Base-by-base conservation (phyloP, 352 stramenopile species). In the Globisporangium polare region DNA sequence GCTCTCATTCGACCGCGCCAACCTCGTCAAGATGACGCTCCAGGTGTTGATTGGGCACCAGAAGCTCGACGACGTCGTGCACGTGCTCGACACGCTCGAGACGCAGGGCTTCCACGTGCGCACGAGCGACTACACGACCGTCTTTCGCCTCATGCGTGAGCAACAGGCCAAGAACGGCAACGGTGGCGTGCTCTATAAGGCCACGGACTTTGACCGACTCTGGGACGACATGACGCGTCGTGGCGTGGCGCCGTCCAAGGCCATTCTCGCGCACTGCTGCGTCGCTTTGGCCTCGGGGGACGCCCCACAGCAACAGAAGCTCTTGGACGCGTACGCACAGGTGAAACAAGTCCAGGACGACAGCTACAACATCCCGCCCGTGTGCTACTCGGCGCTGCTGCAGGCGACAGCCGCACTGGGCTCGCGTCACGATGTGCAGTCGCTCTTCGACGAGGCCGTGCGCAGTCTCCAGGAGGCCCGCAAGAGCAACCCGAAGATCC, bases 91-190 rank as follows among this genome's bases (percentile, higher is more conserved):
- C 33, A 55, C 67, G 10, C 62, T 78, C 15, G 58, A 76, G 17
- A 63, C 63, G 2, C 35, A 66, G 42, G 67, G 65, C 39, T 72
- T 86, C 41, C 59, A 49, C 9, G n/a, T 80, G 26, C 59, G 71
- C 53, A 46, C 56, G 37, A 59, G 54, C 3, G 66, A 85, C 52
- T 87, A 85, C 52, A 57, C 72, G 12, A 67, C 58, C 0, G 52
- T 89, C 6, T 71, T 85, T 39, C 65, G 62, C 22, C 45, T 63
- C 42, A 89, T 89, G 75, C 64, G 67, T 50, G 73, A 75, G 37
- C 49, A 67, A 13, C 47, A 41, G 26, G 10, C 7, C 47, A 26
- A 35, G 6, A n/a, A 53, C 17, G 33, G 33, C 8, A 41, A 17
- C 15, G 22, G 12, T 31, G 26, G 12, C 6, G 20, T 60, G 0